phyloP scores from a whole-genome alignment of 495 filamentous ascomycete species.

The Xylaria telfairii region DNA sequence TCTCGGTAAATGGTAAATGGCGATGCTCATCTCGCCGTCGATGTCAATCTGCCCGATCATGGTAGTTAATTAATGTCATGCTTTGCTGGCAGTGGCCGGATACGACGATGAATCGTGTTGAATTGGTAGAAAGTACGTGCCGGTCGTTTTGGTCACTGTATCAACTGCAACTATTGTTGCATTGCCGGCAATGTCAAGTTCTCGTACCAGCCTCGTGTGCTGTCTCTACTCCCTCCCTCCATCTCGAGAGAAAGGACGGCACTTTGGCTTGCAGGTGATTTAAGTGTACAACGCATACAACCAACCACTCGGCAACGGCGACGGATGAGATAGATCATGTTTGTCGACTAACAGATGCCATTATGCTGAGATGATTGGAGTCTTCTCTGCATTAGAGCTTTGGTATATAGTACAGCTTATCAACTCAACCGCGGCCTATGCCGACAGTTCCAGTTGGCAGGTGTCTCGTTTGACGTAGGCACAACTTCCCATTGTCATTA shows the following conservation, averaged over 20 bases:
- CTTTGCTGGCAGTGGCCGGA: slow-evolving; percentile 26
- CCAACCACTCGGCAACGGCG: background rate
- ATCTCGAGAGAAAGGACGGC: slow-evolving; percentile 17
- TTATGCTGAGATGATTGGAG: background rate
- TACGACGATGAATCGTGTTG: background rate
- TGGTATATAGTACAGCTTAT: slow-evolving; percentile 6
- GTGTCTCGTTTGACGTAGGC: background rate
- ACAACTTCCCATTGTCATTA: background rate
- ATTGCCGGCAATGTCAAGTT: slow-evolving; percentile 17
- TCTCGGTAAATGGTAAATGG: slow-evolving; percentile 1
- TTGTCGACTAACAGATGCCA: background rate
- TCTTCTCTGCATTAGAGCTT: background rate
- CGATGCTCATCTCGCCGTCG: slow-evolving; percentile 9
- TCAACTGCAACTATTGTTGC: slow-evolving; percentile 10
- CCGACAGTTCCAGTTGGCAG: background rate
- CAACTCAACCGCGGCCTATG: background rate
- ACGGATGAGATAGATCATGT: slow-evolving; percentile 11
- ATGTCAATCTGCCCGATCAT: slow-evolving; percentile 4
- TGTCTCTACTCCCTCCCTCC: slow-evolving; percentile 27
- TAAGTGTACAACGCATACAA: slow-evolving; percentile 15
- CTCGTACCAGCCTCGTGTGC: slow-evolving; percentile 16
- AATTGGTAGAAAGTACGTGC: slow-evolving; percentile 20
- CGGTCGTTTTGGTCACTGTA: background rate
- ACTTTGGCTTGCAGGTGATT: slow-evolving; percentile 19
- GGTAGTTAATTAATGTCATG: slow-evolving; percentile 25